Percentiles rank a stretch among this genome's conserved stretches.
Evolutionary conservation across 495 filamentous ascomycete genomes (phyloP).

Genomic region (Penicillium dipodomyicola): DNA sequence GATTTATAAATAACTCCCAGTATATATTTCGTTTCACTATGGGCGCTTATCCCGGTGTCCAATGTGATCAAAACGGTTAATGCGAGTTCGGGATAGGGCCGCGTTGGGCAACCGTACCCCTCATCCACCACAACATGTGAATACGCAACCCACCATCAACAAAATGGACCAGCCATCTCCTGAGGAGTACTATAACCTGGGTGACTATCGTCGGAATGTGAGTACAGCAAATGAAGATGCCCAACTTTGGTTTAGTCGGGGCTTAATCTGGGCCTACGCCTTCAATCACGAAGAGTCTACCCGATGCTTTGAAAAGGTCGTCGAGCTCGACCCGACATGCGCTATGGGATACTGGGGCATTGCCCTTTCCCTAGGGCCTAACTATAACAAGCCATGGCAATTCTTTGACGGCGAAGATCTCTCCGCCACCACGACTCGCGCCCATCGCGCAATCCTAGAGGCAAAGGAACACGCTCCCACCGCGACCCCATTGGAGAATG

Average conservation of each 20-base stretch:
- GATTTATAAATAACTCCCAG: neutral
- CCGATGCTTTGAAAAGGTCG: slow-evolving; percentile 58
- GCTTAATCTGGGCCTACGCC: slow-evolving; percentile 60
- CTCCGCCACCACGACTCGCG: slow-evolving; percentile 40
- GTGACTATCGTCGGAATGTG: slow-evolving; percentile 48
- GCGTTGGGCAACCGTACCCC: neutral
- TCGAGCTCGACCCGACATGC: slow-evolving; percentile 50
- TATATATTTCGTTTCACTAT: neutral
- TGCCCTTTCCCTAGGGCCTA: slow-evolving; percentile 63
- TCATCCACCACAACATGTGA: neutral
- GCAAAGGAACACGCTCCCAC: slow-evolving; percentile 37
- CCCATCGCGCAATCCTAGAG: slow-evolving; percentile 41
- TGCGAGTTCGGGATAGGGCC: neutral
- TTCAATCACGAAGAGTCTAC: slow-evolving; percentile 66
- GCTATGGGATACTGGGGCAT: slow-evolving; percentile 68
- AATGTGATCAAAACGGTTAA: neutral
- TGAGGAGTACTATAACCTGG: slow-evolving; percentile 54
- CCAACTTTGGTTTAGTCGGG: slow-evolving; percentile 61
- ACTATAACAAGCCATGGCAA: slow-evolving; percentile 74
- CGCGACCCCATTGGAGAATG: slow-evolving; percentile 47
- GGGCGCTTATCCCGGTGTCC: neutral
- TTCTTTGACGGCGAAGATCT: slow-evolving; percentile 61
- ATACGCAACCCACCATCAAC: slow-evolving; percentile 3
- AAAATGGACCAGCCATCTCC: slow-evolving; percentile 9
- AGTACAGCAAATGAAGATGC: slow-evolving; percentile 42